A percentile compares a stretch with the other conserved stretches of the same genome.
phyloP scores from a whole-genome alignment of 305 asterid species.

The Fraxinus nigra region DNA sequence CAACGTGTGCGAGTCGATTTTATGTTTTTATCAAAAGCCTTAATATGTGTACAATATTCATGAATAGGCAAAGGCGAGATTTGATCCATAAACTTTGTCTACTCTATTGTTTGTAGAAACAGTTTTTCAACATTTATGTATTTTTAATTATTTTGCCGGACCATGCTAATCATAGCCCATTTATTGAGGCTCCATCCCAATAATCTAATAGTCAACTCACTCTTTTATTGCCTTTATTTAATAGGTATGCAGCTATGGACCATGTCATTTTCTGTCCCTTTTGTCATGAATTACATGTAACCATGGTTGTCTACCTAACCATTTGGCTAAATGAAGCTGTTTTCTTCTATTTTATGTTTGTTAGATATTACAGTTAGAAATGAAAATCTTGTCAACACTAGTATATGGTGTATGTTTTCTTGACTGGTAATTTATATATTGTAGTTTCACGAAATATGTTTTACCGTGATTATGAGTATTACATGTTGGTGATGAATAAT shows the following conservation, averaged over 20 bases:
- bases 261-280: not conserved
- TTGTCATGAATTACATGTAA: not conserved
- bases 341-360: not conserved
- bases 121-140: not conserved
- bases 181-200: not conserved
- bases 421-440: not conserved
- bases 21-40: not conserved
- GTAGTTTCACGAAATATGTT: not conserved
- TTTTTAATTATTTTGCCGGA: not conserved
- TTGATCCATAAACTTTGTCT: not conserved
- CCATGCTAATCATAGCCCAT: not conserved
- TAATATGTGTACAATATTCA: not conserved
- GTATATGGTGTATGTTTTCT: not conserved
- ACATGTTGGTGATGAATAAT: not conserved
- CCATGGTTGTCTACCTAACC: not conserved
- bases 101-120: not conserved
- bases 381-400: not conserved
- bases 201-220: not conserved
- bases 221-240: not conserved
- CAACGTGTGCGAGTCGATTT: no score
- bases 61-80: not conserved
- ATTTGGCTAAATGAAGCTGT: not conserved
- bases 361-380: not conserved
- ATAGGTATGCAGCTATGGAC: not conserved
- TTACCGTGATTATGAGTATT: not conserved